Evolutionary conservation across 495 filamentous ascomycete genomes (phyloP), one percentile per base, ranked within the genome.

Genomic region (Neurospora tetraspora): DNA sequence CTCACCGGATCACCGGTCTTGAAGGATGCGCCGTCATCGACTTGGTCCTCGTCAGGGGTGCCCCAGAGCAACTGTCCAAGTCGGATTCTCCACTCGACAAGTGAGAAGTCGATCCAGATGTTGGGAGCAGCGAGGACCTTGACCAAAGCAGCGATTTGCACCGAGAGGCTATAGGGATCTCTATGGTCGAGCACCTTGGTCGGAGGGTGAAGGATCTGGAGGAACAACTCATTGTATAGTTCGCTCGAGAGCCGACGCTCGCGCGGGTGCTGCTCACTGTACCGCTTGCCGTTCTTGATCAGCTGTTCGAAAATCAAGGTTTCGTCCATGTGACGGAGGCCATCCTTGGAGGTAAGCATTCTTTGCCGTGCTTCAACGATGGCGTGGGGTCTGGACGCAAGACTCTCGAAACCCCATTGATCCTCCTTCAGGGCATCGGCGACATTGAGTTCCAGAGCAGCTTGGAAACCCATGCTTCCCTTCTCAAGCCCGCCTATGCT

Each of bases 21-120:
- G 59, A 81, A 80, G 18, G 80, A 78, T 9, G 80, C 73, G 3
- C 84, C 82, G 39, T 87, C 78, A 65, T 82, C 85, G 70, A 89
- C 80, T 16, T 88, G 87, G 70, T 88, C 88, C 45, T 83, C 83
- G 47, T 84, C 78, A 20, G 84, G 82, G n/a, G 83, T 79, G 23
- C 89, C 91, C 92, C 92, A 97, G 20, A 97, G 82, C 73, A 96
- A 80, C 76, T 96, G 93, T n/a, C 93, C 93, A 1, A 91, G 86
- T 12, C 90, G 83, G 37, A 94, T 88, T 23, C 93, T 86, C 92
- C 92, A 95, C 77, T 94, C 92, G 0, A 93, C 88, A 34, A 90
- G 82, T 53, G 90, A 91, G 76, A 97, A 94, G 77, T 97, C 89
- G 18, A 91, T 83, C 93, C 93, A 97, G 69, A 87, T 82, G 70